phyloP scores from a whole-genome alignment of 2,329 filamentous ascomycete species.

The Hortaea sp. region DNA sequence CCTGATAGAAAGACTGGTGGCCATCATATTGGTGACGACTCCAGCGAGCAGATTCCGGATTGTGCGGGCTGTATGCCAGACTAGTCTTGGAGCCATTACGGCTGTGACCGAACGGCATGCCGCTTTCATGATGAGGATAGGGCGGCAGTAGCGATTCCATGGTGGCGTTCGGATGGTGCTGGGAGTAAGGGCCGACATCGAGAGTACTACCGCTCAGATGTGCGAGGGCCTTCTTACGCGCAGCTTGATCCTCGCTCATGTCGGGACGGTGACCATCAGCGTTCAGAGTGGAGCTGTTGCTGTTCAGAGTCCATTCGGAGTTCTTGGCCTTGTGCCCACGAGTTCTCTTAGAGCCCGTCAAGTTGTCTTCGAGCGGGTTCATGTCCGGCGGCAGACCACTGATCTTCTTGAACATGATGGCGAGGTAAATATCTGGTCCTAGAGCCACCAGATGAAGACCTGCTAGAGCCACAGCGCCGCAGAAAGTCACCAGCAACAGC shows the following conservation, averaged over 20 bases:
- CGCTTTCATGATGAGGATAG: constrained; percentile 34
- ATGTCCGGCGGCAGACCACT: constrained; percentile 77
- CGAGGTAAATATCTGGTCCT: constrained; percentile 62
- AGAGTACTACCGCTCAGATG: constrained; percentile 36
- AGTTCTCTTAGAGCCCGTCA: constrained; percentile 52
- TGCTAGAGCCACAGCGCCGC: constrained; percentile 53
- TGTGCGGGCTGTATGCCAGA: constrained; percentile 41
- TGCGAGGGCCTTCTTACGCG: constrained; percentile 46
- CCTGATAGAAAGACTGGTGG: constrained; percentile 29
- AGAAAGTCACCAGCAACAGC: constrained; percentile 53
- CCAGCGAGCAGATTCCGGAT: constrained; percentile 41
- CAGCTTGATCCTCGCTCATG: neutral
- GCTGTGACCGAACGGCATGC: constrained; percentile 72
- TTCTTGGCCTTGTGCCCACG: constrained; percentile 64
- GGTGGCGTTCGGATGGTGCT: constrained; percentile 18
- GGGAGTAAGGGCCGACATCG: constrained; percentile 17
- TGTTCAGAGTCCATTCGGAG: constrained; percentile 41
- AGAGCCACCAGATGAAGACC: constrained; percentile 63
- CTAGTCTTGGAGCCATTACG: constrained; percentile 54
- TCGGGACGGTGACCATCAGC: constrained; percentile 31
- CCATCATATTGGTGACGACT: constrained; percentile 45
- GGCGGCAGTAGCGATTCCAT: constrained; percentile 17
- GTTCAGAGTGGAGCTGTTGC: constrained; percentile 21
- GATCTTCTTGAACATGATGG: constrained; percentile 72
- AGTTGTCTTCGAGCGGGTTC: constrained; percentile 81